phyloP scores from a whole-genome alignment of 257 asterid species.

The Eustoma russellianum region DNA sequence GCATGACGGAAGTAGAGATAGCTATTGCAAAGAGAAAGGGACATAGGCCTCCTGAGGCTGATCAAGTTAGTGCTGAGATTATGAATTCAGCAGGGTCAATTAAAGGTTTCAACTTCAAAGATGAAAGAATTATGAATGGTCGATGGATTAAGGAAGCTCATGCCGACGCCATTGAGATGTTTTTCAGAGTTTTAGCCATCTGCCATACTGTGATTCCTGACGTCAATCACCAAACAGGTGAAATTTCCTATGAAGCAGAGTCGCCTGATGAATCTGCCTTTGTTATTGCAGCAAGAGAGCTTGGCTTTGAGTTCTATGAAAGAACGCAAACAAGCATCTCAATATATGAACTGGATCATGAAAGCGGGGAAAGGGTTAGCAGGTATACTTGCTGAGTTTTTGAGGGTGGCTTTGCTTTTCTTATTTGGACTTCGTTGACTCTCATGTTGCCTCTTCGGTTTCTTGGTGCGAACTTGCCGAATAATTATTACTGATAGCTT shows the following conservation, averaged over 20 bases:
- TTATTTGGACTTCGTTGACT: background rate
- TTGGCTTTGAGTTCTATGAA: slow-evolving; percentile 78
- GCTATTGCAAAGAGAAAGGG: slow-evolving; percentile 61
- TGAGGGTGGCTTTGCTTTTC: no score
- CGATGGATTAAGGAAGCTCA: slow-evolving; percentile 64
- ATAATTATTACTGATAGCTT: background rate
- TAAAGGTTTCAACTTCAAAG: slow-evolving; percentile 81
- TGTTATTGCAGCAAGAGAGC: slow-evolving; percentile 88
- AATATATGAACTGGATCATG: slow-evolving; percentile 63
- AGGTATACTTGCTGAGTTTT: slow-evolving; percentile 31
- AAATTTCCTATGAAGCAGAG: slow-evolving; percentile 86
- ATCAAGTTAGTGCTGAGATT: slow-evolving; percentile 14
- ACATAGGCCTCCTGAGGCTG: slow-evolving; percentile 23
- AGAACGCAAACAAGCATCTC: slow-evolving; percentile 76
- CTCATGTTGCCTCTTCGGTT: background rate
- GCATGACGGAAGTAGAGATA: slow-evolving; percentile 88
- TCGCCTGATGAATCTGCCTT: slow-evolving; percentile 98
- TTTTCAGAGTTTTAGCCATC: slow-evolving; percentile 73
- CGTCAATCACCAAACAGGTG: slow-evolving; percentile 44
- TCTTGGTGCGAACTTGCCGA: background rate
- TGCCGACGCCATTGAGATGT: slow-evolving; percentile 55
- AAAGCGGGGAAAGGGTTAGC: slow-evolving; percentile 43
- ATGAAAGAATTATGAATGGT: slow-evolving; percentile 81
- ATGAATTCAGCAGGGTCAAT: slow-evolving; percentile 26
- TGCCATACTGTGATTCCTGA: slow-evolving; percentile 98